Evolutionary conservation across 805 yeast genomes (phyloP).

Genomic region (Yamadazyma endophytica): DNA sequence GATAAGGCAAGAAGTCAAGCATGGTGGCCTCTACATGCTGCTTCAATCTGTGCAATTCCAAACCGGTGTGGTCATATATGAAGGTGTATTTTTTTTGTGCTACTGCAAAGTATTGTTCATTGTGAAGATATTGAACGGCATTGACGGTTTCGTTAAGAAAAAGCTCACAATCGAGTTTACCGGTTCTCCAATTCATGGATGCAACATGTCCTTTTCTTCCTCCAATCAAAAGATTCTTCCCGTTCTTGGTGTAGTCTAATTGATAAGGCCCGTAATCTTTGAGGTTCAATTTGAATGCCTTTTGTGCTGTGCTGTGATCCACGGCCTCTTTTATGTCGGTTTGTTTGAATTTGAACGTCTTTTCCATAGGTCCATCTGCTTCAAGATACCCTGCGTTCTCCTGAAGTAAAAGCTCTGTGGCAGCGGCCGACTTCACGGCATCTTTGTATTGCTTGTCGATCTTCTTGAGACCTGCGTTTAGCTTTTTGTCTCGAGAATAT

Average conservation of each 20-base stretch:
- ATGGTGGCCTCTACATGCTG: conserved; percentile 84
- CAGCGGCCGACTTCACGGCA: conserved; percentile 79
- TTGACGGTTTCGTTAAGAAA: conserved; percentile 84
- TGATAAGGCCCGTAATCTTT: conserved; percentile 83
- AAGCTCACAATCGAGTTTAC: conserved; percentile 75
- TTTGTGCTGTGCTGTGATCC: conserved; percentile 70
- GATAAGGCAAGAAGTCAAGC: conserved; percentile 89
- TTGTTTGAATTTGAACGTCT: conserved; percentile 81
- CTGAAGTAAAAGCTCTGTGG: conserved; percentile 77
- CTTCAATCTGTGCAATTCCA: conserved; percentile 85
- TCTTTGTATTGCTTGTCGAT: conserved; percentile 69
- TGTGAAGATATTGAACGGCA: conserved; percentile 87
- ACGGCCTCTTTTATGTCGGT: conserved; percentile 72
- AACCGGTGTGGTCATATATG: conserved; percentile 86
- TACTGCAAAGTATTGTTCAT: conserved; percentile 90
- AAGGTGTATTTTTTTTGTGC: conserved; percentile 95
- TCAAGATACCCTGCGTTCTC: conserved; percentile 86
- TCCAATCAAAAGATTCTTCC: conserved; percentile 77
- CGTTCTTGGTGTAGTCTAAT: conserved; percentile 80
- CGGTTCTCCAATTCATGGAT: conserved; percentile 91
- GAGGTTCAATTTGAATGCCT: conserved; percentile 68
- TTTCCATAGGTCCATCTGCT: conserved; percentile 90
- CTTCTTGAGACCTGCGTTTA: conserved; percentile 62
- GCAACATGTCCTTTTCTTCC: conserved; percentile 96
- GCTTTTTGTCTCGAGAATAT: conserved; percentile 51